These are phyloP conservation scores for Pseudoneurospora amorphoporcata DNA, from an alignment of 495 filamentous ascomycete species.

Conservation along the genomic window DNA sequence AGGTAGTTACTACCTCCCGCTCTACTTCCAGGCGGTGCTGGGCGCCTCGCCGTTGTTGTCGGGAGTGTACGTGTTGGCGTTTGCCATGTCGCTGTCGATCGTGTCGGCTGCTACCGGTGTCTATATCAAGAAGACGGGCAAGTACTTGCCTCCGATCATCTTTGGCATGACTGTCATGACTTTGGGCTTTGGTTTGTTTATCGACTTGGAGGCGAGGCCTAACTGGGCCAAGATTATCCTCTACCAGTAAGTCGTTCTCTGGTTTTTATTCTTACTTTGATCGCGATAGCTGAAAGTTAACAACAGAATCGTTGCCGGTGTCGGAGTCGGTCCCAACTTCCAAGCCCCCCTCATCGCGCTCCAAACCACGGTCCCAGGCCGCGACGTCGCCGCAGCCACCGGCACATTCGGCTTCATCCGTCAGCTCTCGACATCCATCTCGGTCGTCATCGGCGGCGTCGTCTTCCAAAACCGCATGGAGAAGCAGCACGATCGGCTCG, in stretches of 20 bases:
- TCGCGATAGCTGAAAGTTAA: neutral
- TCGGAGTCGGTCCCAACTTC: constrained; percentile 58
- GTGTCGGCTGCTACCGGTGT: constrained; percentile 54
- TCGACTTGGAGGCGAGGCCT: constrained; percentile 40
- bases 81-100: constrained; percentile 59
- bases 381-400: constrained; percentile 68
- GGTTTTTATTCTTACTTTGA: neutral
- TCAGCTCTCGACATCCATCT: constrained; percentile 58
- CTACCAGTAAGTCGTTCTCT: constrained; percentile 30
- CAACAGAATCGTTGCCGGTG: constrained; percentile 45
- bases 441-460: constrained; percentile 69
- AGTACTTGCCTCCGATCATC: constrained; percentile 44
- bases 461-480: constrained; percentile 62
- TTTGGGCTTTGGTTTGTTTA: constrained; percentile 55
- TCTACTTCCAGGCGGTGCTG: constrained; percentile 71
- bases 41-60: constrained; percentile 61
- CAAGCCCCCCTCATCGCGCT: constrained; percentile 72
- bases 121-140: constrained; percentile 64
- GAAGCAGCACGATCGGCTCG: constrained; percentile 28
- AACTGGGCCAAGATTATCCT: constrained; percentile 50
- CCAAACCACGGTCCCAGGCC: constrained; percentile 55
- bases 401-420: constrained; percentile 66
- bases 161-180: constrained; percentile 47
- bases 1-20: constrained; percentile 62
- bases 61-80: constrained; percentile 71